Percentiles rank a stretch among this genome's conserved stretches.
These are phyloP conservation scores for Lagenidium giganteum DNA, from an alignment of 352 stramenopile species.

Conservation along the genomic window DNA sequence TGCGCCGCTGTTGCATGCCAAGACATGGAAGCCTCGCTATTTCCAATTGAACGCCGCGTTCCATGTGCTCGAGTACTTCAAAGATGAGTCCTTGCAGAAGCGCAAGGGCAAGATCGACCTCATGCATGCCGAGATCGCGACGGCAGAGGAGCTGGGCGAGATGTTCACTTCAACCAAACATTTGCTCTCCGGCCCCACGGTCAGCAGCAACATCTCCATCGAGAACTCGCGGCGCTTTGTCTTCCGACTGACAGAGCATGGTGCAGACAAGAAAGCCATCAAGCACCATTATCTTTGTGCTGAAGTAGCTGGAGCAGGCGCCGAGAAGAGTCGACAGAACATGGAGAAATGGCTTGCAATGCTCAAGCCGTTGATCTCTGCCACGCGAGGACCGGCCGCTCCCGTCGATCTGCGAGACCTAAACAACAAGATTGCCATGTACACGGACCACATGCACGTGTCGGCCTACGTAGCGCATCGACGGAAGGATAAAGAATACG, in stretches of 20 bases:
- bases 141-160: conserved; percentile 50
- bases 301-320: conserved; percentile 23
- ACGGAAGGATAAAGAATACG: conserved; percentile 14
- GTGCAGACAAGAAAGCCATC: conserved; percentile 7
- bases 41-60: conserved; percentile 38
- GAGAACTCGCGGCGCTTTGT: conserved; percentile 67
- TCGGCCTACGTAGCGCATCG: conserved; percentile 31
- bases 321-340: conserved; percentile 32
- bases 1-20: conserved; percentile 22
- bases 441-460: conserved; percentile 48
- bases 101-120: conserved; percentile 45
- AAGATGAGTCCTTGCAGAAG: conserved; percentile 27
- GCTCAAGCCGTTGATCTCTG: no score
- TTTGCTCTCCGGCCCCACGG: conserved; percentile 23
- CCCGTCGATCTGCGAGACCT: conserved; percentile 31
- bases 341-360: conserved; percentile 51
- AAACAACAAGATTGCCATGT: conserved; percentile 30
- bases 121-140: conserved; percentile 28
- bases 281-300: conserved; percentile 57
- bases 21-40: conserved; percentile 44
- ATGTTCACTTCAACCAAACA: no score
- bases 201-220: conserved; percentile 25
- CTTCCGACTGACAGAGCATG: conserved; percentile 39
- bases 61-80: conserved; percentile 59
- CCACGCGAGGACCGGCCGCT: no score